Percentiles rank a stretch among this genome's conserved stretches.
Evolutionary conservation across 805 yeast genomes (phyloP).

Genomic region (Cyberlindnera japonica): DNA sequence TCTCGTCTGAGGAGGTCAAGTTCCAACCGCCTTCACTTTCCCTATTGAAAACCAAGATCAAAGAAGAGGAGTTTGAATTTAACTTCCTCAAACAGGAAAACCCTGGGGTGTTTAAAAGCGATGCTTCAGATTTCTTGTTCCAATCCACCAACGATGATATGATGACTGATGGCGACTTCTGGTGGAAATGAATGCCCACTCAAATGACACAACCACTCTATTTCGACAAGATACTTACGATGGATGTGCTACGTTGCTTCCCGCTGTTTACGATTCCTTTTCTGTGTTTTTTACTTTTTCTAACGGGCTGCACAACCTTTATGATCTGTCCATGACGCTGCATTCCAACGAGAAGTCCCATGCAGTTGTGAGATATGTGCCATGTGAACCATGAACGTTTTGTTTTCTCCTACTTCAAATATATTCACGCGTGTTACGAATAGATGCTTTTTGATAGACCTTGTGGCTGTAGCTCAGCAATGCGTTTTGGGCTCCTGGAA

Average conservation of each 20-base stretch:
- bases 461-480: not conserved
- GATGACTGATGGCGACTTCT: constrained; percentile 7
- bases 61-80: constrained; percentile 23
- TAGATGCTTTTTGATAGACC: not conserved
- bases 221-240: too few relatives aligned
- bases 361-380: not conserved
- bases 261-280: too few relatives aligned
- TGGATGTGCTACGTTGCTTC: too few relatives aligned
- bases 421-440: not conserved
- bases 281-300: not conserved
- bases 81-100: constrained; percentile 24
- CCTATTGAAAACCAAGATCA: constrained; percentile 6
- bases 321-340: not conserved
- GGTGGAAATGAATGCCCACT: not conserved
- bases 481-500: too few relatives aligned
- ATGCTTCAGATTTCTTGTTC: constrained; percentile 18
- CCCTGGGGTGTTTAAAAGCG: constrained; percentile 9
- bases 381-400: too few relatives aligned
- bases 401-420: too few relatives aligned
- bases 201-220: not conserved
- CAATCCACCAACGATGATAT: constrained; percentile 10
- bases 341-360: too few relatives aligned
- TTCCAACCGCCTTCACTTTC: constrained; percentile 8
- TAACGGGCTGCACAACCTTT: too few relatives aligned
- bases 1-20: constrained; percentile 1